Conservation (phyloP, 2,329 filamentous ascomycete species). For the Aspergillus brasiliensis region DNA sequence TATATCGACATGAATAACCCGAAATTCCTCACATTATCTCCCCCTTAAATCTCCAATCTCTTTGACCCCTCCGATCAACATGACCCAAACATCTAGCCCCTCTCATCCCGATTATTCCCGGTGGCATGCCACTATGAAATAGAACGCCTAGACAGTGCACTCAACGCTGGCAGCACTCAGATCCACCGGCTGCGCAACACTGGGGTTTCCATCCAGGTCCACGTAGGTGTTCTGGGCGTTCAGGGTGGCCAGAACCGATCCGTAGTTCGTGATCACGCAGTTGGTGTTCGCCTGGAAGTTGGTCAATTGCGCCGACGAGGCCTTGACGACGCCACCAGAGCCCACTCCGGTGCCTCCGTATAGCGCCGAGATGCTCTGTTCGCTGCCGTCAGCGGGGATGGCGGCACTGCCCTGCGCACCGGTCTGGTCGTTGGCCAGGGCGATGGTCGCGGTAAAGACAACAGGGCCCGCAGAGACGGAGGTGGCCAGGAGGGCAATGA, state of each 20-base stretch:
- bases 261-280: constrained; percentile 22
- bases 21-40: too few species aligned
- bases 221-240: constrained; percentile 18
- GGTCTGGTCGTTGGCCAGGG: constrained; percentile 30
- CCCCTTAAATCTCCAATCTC: too few species aligned
- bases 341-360: constrained; percentile 27
- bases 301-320: constrained; percentile 28
- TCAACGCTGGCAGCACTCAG: constrained; percentile 2
- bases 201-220: constrained; percentile 11
- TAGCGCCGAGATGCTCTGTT: constrained; percentile 22
- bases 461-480: constrained; percentile 18
- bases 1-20: too few species aligned
- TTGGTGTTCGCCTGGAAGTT: constrained; percentile 21
- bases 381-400: constrained; percentile 23
- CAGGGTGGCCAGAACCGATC: constrained; percentile 9
- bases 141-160: constrained; percentile 5
- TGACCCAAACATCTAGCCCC: background rate
- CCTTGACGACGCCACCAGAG: constrained; percentile 21
- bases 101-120: background rate
- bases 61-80: background rate
- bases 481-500: constrained; percentile 21
- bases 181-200: constrained; percentile 1
- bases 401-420: constrained; percentile 25
- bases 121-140: too few species aligned
- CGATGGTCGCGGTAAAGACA: constrained; percentile 19